Base-by-base conservation (phyloP, 2,329 filamentous ascomycete genomes). In the Alternaria triticimaculans region DNA sequence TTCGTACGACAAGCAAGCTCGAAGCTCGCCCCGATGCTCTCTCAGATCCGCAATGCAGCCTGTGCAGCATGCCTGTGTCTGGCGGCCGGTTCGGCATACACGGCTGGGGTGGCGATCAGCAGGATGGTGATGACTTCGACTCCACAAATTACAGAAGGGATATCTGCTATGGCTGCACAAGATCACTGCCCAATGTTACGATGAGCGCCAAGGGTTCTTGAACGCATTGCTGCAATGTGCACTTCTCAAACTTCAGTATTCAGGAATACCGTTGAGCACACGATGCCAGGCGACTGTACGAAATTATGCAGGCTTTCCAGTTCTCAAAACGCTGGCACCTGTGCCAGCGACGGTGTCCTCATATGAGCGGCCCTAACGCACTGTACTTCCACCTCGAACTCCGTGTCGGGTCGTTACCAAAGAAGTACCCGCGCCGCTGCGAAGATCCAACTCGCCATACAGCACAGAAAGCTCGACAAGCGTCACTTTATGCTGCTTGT, bases 1-100 rank as follows among this genome's bases (percentile, higher is more conserved):
- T 97, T 6, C 89, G 93, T 66, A 99, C 95, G 33, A 90, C 92
- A n/a, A 90, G 89, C 55, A 97, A 96, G 80, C 85, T 98, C 44
- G 84, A 89, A 49, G 81, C 87, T 25, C 77, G 83, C 0, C 71
- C 82, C 21, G 71, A 71, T 1, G 55, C 70, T 7, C 50, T 59
- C 11, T 64, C 62, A n/a, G 72, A 74, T 20, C 66, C 68, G 10
- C 55, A 61, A 9, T 96, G 93, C 73, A 85, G 86, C 33, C 78
- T 95, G 9, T 97, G 93, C 78, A 87, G 87, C 54, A 87, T 91
- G 80, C 87, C 88, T 33, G 83, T 94, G 12, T 86, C 89, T 60
- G 86, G 86, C 66, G 82, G 83, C 5, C 89, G 88, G 4, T 89
- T 92, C 72, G 86, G 87, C 65, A 85, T 87, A 46, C 89, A 88